Evolutionary conservation across 2,329 filamentous ascomycete species (phyloP).

Genomic region (Fusarium clavum): DNA sequence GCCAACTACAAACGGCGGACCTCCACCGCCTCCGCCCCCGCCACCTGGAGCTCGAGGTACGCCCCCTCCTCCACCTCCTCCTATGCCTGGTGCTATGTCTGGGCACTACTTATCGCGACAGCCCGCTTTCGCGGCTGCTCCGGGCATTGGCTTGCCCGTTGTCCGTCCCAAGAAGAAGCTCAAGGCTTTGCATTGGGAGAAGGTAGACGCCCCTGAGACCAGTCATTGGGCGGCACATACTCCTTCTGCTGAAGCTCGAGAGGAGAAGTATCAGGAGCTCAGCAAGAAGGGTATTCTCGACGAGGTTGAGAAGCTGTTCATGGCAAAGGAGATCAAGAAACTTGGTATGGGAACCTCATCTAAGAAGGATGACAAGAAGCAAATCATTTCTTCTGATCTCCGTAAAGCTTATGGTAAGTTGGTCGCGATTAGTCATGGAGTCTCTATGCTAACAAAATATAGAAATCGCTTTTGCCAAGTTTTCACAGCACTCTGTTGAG

Average conservation of each 20-base stretch:
- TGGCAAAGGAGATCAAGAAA: slow-evolving; percentile 95
- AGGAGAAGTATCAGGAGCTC: slow-evolving; percentile 95
- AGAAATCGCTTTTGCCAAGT: slow-evolving; percentile 94
- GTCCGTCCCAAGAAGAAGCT: slow-evolving; percentile 98
- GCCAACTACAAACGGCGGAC: slow-evolving; percentile 50
- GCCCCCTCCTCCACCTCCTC: slow-evolving; percentile 69
- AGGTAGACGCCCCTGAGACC: slow-evolving; percentile 90
- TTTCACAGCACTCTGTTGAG: slow-evolving; percentile 84
- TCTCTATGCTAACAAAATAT: slow-evolving; percentile 47
- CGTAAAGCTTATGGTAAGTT: slow-evolving; percentile 82
- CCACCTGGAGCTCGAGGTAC: slow-evolving; percentile 55
- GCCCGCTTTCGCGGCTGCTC: slow-evolving; percentile 64
- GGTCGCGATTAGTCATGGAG: background rate
- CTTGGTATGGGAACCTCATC: slow-evolving; percentile 73
- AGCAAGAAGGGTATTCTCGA: slow-evolving; percentile 95
- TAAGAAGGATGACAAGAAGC: slow-evolving; percentile 96
- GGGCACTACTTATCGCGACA: slow-evolving; percentile 81
- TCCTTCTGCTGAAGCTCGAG: slow-evolving; percentile 86
- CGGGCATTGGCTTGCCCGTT: slow-evolving; percentile 77
- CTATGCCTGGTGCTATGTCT: slow-evolving; percentile 75
- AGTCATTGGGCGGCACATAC: slow-evolving; percentile 93
- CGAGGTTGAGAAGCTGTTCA: slow-evolving; percentile 96
- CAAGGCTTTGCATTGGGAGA: slow-evolving; percentile 99
- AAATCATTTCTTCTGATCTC: slow-evolving; percentile 91
- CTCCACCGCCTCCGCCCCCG: slow-evolving; percentile 55